Base-by-base conservation (phyloP, 305 asterid genomes). In the Fraxinus platypoda region DNA sequence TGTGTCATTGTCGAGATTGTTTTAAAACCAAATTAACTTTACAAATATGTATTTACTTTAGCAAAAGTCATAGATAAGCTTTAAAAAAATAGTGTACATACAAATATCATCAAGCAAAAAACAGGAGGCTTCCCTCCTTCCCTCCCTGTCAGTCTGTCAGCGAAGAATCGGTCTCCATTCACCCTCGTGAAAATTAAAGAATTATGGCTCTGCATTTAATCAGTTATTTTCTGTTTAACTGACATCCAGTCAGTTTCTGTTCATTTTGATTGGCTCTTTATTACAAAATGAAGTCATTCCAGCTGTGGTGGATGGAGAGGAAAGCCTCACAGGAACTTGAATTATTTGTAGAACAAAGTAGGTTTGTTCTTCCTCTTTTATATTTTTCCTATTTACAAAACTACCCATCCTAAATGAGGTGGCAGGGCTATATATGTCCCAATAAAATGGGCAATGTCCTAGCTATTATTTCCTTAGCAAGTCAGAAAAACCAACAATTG, bases 91-190 rank as follows among this genome's bases (percentile, higher is more conserved):
- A 64, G 77, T 62, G 71, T 62, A 75, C 75, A 43, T 77, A 79
- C 49, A 70, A 73, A 43, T 46, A 78, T 68, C 71, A 82, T 43
- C 70, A 74, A 75, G 85, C 66, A 83, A 83, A 41, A 83, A 26
- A 78, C 35, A 85, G 28, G 78, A 35, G 75, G 71, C 54, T 33
- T 64, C 34, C 21, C 8, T 52, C 59, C 57, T 17, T 49, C 21
- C 59, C 46, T 49, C 59, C 59, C 62, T 52, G 62, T n/a, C 62
- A 52, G 62, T 52, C 71, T 19, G 31, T 62, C 71, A 6, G 71
- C 5, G 71, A 6, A 9, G 71, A 62, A 21, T 21, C 31, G 7
- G 74, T 66, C n/a, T 26, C 74, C 74, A 66, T 66, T 66, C 35
- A 66, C 37, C 34, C 33, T 62, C 37, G 13, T 66, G n/a, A 70